Evolutionary conservation across 148 eudicot genomes (phyloP), one percentile per base, ranked within the genome.

Genomic region (Spergularia bocconei): DNA sequence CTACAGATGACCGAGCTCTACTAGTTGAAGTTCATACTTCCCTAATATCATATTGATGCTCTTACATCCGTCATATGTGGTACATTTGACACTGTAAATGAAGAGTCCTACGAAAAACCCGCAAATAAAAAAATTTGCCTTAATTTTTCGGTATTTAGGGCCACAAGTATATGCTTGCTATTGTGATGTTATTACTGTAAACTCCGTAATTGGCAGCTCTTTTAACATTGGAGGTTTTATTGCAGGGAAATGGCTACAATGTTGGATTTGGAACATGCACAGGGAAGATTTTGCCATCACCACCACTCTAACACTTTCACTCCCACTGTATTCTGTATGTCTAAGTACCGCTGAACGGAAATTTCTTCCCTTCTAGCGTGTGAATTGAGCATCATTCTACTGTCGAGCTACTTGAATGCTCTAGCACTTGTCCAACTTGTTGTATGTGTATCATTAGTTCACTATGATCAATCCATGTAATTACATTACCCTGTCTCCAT

Each of bases 211-310:
- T 68, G 53, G 13, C 13, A 41, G 21, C 48, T 44, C 10, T 66
- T 39, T 78, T 56, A 44, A 67, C 48, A 59, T 55, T 61, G 70
- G 61, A 39, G n/a, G 62, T 75, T 11, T 62, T 17, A 66, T 7
- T 87, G 86, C 97, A 93, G 98, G 98, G 97, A 50, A 78, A 84
- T 68, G 98, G 90, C 51, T 93, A 88, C 84, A 89, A 79, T 59
- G 84, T 93, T 57, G 98, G 97, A 63, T 93, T 93, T 39, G 98
- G 98, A 53, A 85, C 84, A 29, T 93, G 98, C 87, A 76, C 90
- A 0, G 98, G 98, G 67, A 93, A 88, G 84, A 79, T 93, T 73
- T 76, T 93, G 73, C 97, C 98, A 52, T 88, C 94, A 13, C 80
- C 71, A 48, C 8, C 53, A 68, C 55, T 50, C 79, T 23, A 75